Conservation (phyloP, 2,329 filamentous ascomycete species). For the Epichloe hybrida region DNA sequence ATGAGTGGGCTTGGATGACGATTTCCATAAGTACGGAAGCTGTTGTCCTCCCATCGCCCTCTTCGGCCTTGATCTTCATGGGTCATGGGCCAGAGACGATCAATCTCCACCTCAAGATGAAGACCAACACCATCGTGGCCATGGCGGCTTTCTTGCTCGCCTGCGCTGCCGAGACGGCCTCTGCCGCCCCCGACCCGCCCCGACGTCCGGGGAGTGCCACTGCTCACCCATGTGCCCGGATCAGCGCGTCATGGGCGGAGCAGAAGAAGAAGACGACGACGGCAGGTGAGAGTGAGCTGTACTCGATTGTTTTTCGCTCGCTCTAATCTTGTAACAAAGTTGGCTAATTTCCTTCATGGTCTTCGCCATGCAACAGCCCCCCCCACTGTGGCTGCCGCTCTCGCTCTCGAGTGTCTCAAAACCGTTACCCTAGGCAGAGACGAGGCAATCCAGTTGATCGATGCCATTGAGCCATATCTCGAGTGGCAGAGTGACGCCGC, state of each 20-base stretch:
- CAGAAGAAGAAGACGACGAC: slow-evolving; percentile 1
- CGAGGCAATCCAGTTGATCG: slow-evolving; percentile 21
- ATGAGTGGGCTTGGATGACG: no score
- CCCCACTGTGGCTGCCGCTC: slow-evolving; percentile 20
- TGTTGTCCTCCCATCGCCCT: no score
- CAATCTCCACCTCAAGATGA: neutral
- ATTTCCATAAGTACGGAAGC: no score
- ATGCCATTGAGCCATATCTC: slow-evolving; percentile 26
- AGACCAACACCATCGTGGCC: neutral
- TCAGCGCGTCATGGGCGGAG: slow-evolving; percentile 6
- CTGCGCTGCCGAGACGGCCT: neutral
- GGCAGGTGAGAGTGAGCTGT: neutral
- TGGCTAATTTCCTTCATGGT: neutral
- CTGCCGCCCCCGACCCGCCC: slow-evolving; percentile 6
- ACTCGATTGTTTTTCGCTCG: neutral
- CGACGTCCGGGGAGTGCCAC: slow-evolving; percentile 11
- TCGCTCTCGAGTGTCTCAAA: slow-evolving; percentile 24
- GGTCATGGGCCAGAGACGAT: neutral
- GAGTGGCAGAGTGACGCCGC: slow-evolving; percentile 35
- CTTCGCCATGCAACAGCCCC: slow-evolving; percentile 9
- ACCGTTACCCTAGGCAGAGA: slow-evolving; percentile 24
- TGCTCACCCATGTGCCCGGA: slow-evolving; percentile 6
- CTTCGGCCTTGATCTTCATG: no score
- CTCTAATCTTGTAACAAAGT: no score
- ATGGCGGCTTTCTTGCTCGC: neutral